These are phyloP conservation scores for Malania oleifera DNA, from an alignment of 164 flowering plant genomes.

Conservation along the genomic window DNA sequence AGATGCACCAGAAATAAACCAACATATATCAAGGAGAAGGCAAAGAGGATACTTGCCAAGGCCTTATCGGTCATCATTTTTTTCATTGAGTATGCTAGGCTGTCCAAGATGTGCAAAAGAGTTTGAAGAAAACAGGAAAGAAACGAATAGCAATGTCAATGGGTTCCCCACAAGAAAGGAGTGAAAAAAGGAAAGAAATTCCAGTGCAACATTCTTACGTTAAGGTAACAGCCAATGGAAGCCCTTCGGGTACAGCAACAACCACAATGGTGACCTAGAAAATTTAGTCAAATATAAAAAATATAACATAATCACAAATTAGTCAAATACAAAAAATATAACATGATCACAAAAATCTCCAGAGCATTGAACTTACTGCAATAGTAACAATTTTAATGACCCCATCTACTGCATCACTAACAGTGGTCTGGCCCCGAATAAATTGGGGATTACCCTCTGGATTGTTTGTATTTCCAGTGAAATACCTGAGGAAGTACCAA, in stretches of 20 bases:
- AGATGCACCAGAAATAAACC: not conserved
- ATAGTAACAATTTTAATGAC: slow-evolving; percentile 75
- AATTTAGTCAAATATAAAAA: not conserved
- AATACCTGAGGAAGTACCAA: slow-evolving; percentile 42
- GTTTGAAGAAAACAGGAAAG: not conserved
- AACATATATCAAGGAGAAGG: too few relatives aligned
- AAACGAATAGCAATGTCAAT: too few relatives aligned
- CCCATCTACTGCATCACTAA: slow-evolving; percentile 57
- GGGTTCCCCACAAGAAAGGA: too few relatives aligned
- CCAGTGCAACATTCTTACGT: slow-evolving; percentile 86
- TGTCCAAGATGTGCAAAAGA: slow-evolving; percentile 25
- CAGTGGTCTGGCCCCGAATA: slow-evolving; percentile 45
- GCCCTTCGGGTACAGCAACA: slow-evolving; percentile 99
- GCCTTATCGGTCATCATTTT: slow-evolving; percentile 99
- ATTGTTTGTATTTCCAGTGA: slow-evolving; percentile 68
- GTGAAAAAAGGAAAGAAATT: not conserved
- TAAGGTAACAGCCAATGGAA: slow-evolving; percentile 96
- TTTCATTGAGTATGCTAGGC: slow-evolving; percentile 97
- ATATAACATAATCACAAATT: not conserved
- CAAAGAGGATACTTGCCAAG: too few relatives aligned
- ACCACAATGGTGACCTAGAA: slow-evolving; percentile 95
- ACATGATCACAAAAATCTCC: too few relatives aligned
- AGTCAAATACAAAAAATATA: not conserved
- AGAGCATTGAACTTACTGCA: slow-evolving; percentile 75
- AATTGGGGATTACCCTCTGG: slow-evolving; percentile 38